Base-by-base conservation (phyloP, 371 early-diverging fungal species). In the Smittium culicis region DNA sequence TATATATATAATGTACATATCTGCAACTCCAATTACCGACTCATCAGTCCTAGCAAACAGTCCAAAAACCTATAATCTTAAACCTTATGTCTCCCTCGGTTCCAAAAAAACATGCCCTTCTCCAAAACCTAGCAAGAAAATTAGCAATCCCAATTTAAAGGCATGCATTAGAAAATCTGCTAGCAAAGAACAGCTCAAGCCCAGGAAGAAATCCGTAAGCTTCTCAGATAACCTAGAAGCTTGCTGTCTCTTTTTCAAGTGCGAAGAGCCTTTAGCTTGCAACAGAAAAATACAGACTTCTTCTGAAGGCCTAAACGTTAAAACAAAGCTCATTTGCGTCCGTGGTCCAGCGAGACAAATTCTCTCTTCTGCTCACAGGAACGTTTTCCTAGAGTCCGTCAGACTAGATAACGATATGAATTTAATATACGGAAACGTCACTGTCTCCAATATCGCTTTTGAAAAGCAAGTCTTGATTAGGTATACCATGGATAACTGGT, bases 401-500 rank as follows among this genome's bases (percentile, higher is more conserved):
- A 5, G 45, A 5, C 45, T 45, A 11, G 45, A 45, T 45, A 11
- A 5, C 20, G 45, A 45, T 45, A 20, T 45, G 45, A 32, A 61
- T 34, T 27, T 71, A 1, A 66, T 77, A 0, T 20, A 34, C 17
- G 77, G 77, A 30, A 64, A 69, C 32, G 65, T 77, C 68, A 76
- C 82, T 68, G 90, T 90, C 0, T 83, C 86, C 69, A 92, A 92
- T 71, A 64, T 92, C 16, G 88, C 85, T 0, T 92, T 84, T 72
- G 80, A 87, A 57, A 92, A 92, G 70, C 70, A 73, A n/a, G 86
- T 92, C 25, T 54, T 72, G 11, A 79, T 90, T 33, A 81, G 87
- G 2, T 83, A 83, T 64, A 85, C 88, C 1, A 72, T 73, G 1
- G 87, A 92, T 73, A 78, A 78, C 66, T 92, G 92, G 92, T 68